Base-by-base conservation (phyloP, 176 grass and related monocot species). In the Eleusine indica region DNA sequence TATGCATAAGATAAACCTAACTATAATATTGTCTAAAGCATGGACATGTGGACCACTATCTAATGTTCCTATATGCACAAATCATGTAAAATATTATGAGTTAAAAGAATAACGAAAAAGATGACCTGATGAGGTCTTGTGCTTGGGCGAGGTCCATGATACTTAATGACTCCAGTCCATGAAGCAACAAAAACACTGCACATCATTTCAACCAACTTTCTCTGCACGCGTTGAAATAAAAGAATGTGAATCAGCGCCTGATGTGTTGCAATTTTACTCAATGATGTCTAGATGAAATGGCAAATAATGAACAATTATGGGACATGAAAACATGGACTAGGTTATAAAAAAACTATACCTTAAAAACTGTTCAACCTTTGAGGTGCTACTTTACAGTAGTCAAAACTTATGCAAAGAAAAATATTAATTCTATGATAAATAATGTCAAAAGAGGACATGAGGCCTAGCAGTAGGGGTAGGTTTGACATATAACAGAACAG, bases 121-220 rank as follows among this genome's bases (percentile, higher is more conserved):
- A 44, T 69, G 84, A 97, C 92, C 91, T 95, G 96, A 77, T 92
- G 91, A 72, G 93, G 96, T 25, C 96, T 84, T 77, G 92, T 94
- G 85, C 96, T 98, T 86, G 96, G 96, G 60, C 93, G 93, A 46
- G 96, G 93, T 39, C 96, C 96, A 53, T 98, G 96, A 77, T 98
- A 98, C 69, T 89, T 98, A 66, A 98, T 89, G 66, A 98, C 96
- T 63, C 96, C 93, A 81, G 93, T 98, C 96, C 93, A 98, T 49
- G 96, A 98, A 85, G 93, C 91, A 75, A 98, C 96, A 88, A 95
- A 95, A 56, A 90, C 89, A 87, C 91, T 94, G 78, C 96, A 99
- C 84, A 99, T 99, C 96, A 99, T 99, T 79, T 94, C 96, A 78
- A 99, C 96, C 70, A 99, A 74, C 71, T 92, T 96, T 86, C 96